Percentiles rank a stretch among this genome's conserved stretches.
phyloP scores from a whole-genome alignment of 441 rosid species.

The Brassica balearica region DNA sequence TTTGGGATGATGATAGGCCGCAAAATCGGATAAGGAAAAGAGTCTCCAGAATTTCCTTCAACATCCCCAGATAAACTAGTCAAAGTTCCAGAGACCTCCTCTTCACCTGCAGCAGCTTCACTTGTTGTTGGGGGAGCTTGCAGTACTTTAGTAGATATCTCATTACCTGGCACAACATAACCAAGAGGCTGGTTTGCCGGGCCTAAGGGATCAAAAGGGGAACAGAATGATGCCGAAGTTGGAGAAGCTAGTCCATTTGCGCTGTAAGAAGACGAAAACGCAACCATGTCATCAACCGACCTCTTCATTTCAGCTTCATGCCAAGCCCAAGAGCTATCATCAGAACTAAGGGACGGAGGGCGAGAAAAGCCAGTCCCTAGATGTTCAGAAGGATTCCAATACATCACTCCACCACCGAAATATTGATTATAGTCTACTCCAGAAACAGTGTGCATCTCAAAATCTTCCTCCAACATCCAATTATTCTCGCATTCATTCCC shows the following conservation, averaged over 20 bases:
- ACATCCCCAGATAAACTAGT: constrained; percentile 65
- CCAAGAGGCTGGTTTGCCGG: constrained; percentile 88
- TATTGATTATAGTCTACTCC: constrained; percentile 92
- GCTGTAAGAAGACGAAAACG: constrained; percentile 92
- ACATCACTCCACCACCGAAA: constrained; percentile 99
- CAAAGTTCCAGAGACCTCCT: constrained; percentile 72
- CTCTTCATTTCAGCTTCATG: constrained; percentile 97
- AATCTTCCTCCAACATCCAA: constrained; percentile 94
- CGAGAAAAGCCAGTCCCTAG: constrained; percentile 91
- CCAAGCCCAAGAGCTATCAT: constrained; percentile 98
- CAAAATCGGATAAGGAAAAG: constrained; percentile 83
- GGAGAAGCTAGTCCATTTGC: constrained; percentile 97
- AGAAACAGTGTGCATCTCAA: constrained; percentile 83
- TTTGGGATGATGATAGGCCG: constrained; percentile 94
- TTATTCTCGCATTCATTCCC: constrained; percentile 81
- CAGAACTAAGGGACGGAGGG: constrained; percentile 97
- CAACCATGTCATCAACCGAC: constrained; percentile 98
- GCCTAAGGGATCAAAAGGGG: constrained; percentile 86
- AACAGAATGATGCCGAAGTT: constrained; percentile 87
- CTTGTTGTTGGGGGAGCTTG: constrained; percentile 63
- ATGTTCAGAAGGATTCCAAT: constrained; percentile 96
- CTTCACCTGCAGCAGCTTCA: constrained; percentile 66
- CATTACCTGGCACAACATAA: constrained; percentile 89
- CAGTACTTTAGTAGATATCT: constrained; percentile 69
- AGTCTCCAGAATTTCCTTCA: constrained; percentile 78